Percentiles rank a stretch among this genome's conserved stretches.
These are phyloP conservation scores for Kwoniella botswanensis DNA, from an alignment of 768 basidiomycete genomes.

Conservation along the genomic window DNA sequence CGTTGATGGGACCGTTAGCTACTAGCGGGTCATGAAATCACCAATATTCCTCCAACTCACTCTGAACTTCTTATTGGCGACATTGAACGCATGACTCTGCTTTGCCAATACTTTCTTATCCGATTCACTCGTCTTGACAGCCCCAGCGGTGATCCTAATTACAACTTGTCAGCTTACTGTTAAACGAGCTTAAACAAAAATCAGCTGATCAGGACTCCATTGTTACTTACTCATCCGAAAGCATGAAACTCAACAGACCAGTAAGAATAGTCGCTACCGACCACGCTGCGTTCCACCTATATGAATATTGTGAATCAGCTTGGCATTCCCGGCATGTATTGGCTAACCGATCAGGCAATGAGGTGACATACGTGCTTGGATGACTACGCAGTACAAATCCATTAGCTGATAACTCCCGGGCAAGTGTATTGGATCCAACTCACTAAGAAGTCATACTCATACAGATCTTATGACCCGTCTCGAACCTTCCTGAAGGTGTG, in stretches of 20 bases:
- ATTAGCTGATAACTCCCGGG: not conserved
- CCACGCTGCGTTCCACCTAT: constrained; percentile 56
- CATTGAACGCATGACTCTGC: constrained; percentile 84
- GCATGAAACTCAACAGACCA: constrained; percentile 65
- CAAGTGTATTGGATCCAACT: constrained; percentile 20
- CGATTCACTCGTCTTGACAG: constrained; percentile 75
- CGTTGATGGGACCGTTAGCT: not conserved
- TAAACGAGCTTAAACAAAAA: no score
- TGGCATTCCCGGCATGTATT: not conserved
- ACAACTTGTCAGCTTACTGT: not conserved
- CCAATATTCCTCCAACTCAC: constrained; percentile 27
- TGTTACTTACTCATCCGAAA: constrained; percentile 44
- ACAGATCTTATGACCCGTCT: constrained; percentile 73
- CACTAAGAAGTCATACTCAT: constrained; percentile 77
- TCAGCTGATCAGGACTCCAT: not conserved
- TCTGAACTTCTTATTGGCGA: constrained; percentile 75
- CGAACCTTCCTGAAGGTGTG: constrained; percentile 59
- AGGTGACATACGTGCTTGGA: constrained; percentile 48
- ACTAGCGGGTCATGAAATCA: constrained; percentile 1
- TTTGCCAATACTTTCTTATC: constrained; percentile 79
- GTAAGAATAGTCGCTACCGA: constrained; percentile 72
- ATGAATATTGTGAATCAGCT: constrained; percentile 7
- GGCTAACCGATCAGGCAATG: not conserved
- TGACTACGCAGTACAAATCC: constrained; percentile 32
- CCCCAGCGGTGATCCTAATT: constrained; percentile 83